Conservation (phyloP, 78 protist species). For the Tieghemostelium lacteum region DNA sequence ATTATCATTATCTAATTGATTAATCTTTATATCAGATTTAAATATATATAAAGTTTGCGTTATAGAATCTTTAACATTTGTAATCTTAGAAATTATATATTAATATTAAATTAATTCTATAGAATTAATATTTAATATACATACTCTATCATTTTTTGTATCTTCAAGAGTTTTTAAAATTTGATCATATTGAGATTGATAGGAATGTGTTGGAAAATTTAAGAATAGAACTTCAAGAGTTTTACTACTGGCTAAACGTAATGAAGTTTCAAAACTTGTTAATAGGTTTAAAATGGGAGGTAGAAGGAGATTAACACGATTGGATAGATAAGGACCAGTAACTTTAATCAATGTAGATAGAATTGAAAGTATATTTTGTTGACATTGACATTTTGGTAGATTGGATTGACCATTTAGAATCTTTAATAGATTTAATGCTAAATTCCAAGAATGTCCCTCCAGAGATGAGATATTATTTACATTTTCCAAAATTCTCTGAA, state of each 20-base stretch:
- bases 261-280: no score
- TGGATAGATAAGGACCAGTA: background rate
- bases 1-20: background rate
- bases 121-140: background rate
- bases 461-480: no score
- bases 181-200: background rate
- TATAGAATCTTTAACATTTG: slow-evolving; percentile 19
- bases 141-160: slow-evolving; percentile 26
- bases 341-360: background rate
- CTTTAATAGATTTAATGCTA: no score
- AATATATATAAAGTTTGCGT: background rate
- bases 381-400: no score
- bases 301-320: background rate
- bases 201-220: slow-evolving; percentile 10
- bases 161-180: slow-evolving; percentile 25
- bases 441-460: no score
- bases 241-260: background rate
- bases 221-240: background rate
- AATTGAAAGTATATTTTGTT: no score
- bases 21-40: background rate
- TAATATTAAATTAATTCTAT: background rate
- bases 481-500: no score
- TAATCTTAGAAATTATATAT: background rate
- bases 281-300: no score
- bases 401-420: no score